Evolutionary conservation across 1,139 yeast genomes (phyloP), one percentile per base, ranked within the genome.

Genomic region (Groenewaldozyma sp.): DNA sequence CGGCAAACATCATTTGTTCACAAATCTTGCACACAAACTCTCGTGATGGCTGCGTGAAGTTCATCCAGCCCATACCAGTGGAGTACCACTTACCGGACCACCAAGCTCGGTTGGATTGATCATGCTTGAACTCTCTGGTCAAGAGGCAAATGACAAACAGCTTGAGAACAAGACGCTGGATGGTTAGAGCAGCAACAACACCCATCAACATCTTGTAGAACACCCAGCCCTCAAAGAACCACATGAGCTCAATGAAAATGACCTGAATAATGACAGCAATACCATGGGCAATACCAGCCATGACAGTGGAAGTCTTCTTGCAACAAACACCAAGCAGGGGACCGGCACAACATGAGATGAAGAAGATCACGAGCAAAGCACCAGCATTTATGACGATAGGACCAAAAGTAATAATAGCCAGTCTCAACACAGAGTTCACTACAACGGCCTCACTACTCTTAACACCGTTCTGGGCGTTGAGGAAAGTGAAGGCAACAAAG

Each of bases 61-160:
- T 95, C 78, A 83, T 80, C 78, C 83, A 81, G 48, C 98, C 98
- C 68, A 91, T 70, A 59, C 95, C 94, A 48, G 86, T 71, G 48
- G 94, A 88, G 65, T 88, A 86, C 99, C 99, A 91, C 67, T 88
- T 88, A 74, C 99, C 99, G 47, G 95, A 82, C 99, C 99, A 91
- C 91, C 94, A 91, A 22, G 98, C 97, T 55, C 94, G 81, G 69
- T 91, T 91, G 34, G 98, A 74, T 62, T 82, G 88, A 65, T 93
- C 98, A 56, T 86, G 88, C 78, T 88, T 91, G 72, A 87, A 88
- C 68, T 91, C 99, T 71, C 99, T 81, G 39, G 98, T 88, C 62
- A 91, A 74, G 67, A 79, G 68, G 51, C 76, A 65, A 42, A 82
- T 68, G 16, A 95, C 83, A 71, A 91, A 70, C 56, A 83, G 64